Evolutionary conservation across 208 protist genomes (phyloP).

Genomic region (Leishmania tarentolae): DNA sequence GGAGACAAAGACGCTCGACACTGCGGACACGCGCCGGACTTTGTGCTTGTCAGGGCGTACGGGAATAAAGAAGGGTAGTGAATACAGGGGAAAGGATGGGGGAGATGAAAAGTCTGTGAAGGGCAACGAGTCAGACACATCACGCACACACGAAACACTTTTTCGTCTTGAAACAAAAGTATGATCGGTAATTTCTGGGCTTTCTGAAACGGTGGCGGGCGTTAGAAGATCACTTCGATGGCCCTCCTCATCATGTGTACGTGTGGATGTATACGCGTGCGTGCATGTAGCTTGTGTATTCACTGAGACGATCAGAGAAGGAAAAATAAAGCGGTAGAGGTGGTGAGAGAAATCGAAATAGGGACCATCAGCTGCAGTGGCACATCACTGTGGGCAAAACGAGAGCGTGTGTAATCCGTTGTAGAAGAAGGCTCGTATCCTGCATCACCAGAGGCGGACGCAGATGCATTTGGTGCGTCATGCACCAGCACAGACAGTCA

Average conservation of each 20-base stretch:
- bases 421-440: neutral
- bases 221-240: neutral
- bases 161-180: neutral
- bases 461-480: neutral
- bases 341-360: neutral
- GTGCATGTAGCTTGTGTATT: neutral
- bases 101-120: neutral
- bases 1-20: too few species aligned
- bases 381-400: neutral
- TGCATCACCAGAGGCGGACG: neutral
- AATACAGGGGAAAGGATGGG: neutral
- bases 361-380: neutral
- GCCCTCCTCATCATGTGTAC: neutral
- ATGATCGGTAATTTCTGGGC: too few species aligned
- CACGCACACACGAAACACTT: neutral
- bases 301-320: neutral
- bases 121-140: constrained; percentile 1
- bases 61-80: neutral
- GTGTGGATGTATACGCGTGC: neutral
- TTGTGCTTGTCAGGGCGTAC: neutral
- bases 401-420: neutral
- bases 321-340: neutral
- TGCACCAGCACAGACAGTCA: too few species aligned
- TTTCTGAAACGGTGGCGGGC: neutral
- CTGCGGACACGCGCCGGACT: too few species aligned